Percentiles rank a stretch among this genome's conserved stretches.
These are phyloP conservation scores for Colletotrichum endophyticum DNA, from an alignment of 2,329 filamentous ascomycete genomes.

Conservation along the genomic window DNA sequence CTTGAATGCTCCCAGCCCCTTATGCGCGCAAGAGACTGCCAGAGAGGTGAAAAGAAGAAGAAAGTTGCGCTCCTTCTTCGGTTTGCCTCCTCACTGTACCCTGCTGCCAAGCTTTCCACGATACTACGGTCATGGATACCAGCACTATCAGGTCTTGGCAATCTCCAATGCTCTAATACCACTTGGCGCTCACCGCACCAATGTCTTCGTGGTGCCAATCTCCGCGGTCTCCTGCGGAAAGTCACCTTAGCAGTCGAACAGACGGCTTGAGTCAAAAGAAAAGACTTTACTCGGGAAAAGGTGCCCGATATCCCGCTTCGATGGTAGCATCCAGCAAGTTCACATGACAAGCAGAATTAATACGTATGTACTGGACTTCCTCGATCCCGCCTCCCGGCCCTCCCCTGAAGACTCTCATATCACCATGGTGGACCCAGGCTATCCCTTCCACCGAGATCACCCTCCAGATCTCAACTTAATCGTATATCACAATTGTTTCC, in stretches of 20 bases:
- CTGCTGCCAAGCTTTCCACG: constrained; percentile 4
- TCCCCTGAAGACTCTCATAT: not conserved
- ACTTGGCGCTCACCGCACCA: not conserved
- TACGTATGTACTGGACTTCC: not conserved
- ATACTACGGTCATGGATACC: not conserved
- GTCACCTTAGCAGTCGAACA: not conserved
- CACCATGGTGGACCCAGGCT: not conserved
- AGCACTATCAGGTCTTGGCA: not conserved
- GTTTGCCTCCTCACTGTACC: not conserved
- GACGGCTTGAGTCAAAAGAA: not conserved
- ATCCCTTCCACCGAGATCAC: not conserved
- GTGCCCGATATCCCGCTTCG: not conserved
- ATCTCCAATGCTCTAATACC: not conserved
- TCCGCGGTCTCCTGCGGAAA: not conserved
- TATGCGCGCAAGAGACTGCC: not conserved
- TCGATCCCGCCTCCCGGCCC: not conserved
- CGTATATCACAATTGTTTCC: not conserved
- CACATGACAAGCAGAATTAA: not conserved
- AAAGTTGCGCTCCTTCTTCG: not conserved
- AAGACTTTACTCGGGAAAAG: not conserved
- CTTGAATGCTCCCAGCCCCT: not conserved
- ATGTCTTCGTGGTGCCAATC: not conserved
- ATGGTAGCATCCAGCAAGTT: not conserved
- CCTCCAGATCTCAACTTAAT: not conserved
- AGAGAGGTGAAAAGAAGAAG: not conserved